Base-by-base conservation (phyloP, 768 basidiomycete genomes). In the Leucocoprinus birnbaumii region DNA sequence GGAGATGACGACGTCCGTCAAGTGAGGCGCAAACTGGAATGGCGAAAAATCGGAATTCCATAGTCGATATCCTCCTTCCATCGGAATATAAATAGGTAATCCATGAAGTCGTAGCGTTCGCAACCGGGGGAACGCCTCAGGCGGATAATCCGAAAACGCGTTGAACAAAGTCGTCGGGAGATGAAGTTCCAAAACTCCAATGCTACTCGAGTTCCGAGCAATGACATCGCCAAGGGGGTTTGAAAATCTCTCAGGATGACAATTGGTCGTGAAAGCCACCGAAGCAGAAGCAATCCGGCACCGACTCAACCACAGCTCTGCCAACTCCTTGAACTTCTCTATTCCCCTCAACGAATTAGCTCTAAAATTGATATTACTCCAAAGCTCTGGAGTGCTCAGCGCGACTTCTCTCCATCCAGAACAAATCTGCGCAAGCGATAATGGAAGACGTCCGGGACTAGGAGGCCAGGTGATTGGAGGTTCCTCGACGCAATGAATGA, bases 361-460 rank as follows among this genome's bases (percentile, higher is more conserved):
- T n/a, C n/a, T 8, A 22, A 48, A 48, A n/a, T 18, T 19, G 47
- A 48, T 48, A 21, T 35, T 34, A 19, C 31, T 48, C 47, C 47
- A 48, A 16, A 48, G 27, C 27, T 48, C 47, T 6, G 47, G 31
- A 27, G 47, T 34, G 19, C 21, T 21, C 10, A 48, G 2, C 26
- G 31, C 47, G 16, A 48, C 47, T 18, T 48, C 27, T 19, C 47
- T 48, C 31, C 26, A 48, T 13, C 47, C 47, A 35, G 47, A 48
- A 25, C 45, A 46, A 26, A 46, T 46, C 27, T 46, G 45, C 22
- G 45, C n/a, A 25, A 46, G 45, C 45, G 45, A 46, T 8, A 46
- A 26, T n/a, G 45, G 45, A 5, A 26, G 45, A 16, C 16, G 24
- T 13, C 16, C 16, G 2, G 45, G 25, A 22, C 16, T 25, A 26